Conservation (phyloP, 306 rosid genomes). For the Bauhinia variegata region DNA sequence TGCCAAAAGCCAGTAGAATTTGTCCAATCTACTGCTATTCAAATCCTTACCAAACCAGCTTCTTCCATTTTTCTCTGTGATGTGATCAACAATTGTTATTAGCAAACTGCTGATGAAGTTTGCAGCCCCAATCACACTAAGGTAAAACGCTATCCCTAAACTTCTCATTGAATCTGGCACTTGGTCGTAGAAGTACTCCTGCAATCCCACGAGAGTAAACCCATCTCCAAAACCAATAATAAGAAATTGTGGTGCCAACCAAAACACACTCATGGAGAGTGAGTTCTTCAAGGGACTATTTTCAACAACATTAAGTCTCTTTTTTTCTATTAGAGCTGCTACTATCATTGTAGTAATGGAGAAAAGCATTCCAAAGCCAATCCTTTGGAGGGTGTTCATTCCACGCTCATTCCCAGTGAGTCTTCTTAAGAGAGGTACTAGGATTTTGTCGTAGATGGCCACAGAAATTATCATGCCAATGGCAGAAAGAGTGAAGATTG, state of each 20-base stretch:
- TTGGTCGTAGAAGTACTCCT: conserved; percentile 88
- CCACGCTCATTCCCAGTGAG: conserved; percentile 81
- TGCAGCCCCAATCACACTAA: conserved; percentile 77
- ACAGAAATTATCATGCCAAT: conserved; percentile 75
- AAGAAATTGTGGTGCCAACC: conserved; percentile 83
- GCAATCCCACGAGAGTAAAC: conserved; percentile 77
- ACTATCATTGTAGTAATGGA: conserved; percentile 56
- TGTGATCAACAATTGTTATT: conserved; percentile 63
- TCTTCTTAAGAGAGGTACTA: conserved; percentile 64
- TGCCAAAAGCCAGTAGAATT: conserved; percentile 81
- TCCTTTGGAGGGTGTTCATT: conserved; percentile 80
- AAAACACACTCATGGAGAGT: conserved; percentile 65
- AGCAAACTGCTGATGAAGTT: conserved; percentile 75
- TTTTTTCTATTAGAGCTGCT: conserved; percentile 69
- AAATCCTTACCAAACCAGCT: conserved; percentile 87
- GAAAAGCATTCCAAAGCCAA: conserved; percentile 86
- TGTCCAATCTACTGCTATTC: conserved; percentile 79
- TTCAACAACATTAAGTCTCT: conserved; percentile 50
- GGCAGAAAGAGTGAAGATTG: conserved; percentile 66
- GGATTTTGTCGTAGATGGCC: conserved; percentile 66
- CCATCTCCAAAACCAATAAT: conserved; percentile 94
- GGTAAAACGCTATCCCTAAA: conserved; percentile 77
- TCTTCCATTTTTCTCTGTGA: conserved; percentile 52
- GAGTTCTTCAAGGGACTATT: conserved; percentile 42
- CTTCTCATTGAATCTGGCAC: conserved; percentile 97